These are phyloP conservation scores for Nakazawaea anatomiae DNA, from an alignment of 805 yeast genomes.

Conservation along the genomic window DNA sequence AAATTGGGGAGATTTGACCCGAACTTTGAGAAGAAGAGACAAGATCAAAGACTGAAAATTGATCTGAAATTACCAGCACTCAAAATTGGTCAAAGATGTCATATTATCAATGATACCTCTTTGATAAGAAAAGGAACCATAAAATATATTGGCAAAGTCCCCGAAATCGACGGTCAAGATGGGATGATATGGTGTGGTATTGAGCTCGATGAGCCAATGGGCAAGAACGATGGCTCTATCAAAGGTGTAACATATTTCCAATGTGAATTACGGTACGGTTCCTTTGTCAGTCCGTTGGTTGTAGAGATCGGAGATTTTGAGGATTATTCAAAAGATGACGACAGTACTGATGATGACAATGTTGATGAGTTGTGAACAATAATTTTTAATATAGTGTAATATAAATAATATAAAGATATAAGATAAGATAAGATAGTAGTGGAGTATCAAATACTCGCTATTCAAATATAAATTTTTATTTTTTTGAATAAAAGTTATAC, in stretches of 20 bases:
- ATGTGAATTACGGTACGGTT: conserved; percentile 57
- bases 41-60: conserved; percentile 18
- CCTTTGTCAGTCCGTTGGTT: conserved; percentile 65
- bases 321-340: neutral
- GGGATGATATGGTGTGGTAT: conserved; percentile 72
- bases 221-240: conserved; percentile 78
- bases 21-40: conserved; percentile 25
- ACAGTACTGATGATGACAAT: conserved; percentile 40
- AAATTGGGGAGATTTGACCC: conserved; percentile 73
- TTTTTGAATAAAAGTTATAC: too few relatives aligned
- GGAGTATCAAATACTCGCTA: too few relatives aligned
- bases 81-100: conserved; percentile 48
- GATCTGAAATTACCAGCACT: conserved; percentile 28
- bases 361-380: conserved; percentile 39
- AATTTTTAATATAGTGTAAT: too few relatives aligned
- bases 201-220: conserved; percentile 78
- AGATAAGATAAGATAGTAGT: neutral
- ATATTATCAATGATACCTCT: conserved; percentile 24
- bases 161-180: conserved; percentile 44
- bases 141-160: conserved; percentile 61
- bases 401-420: too few relatives aligned
- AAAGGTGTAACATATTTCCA: conserved; percentile 55
- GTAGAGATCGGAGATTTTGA: conserved; percentile 70
- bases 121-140: conserved; percentile 66
- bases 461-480: too few relatives aligned